A percentile compares a stretch with the other conserved stretches of the same genome.
These are phyloP conservation scores for Backusella circina DNA, from an alignment of 192 early-diverging fungal genomes.

Conservation along the genomic window DNA sequence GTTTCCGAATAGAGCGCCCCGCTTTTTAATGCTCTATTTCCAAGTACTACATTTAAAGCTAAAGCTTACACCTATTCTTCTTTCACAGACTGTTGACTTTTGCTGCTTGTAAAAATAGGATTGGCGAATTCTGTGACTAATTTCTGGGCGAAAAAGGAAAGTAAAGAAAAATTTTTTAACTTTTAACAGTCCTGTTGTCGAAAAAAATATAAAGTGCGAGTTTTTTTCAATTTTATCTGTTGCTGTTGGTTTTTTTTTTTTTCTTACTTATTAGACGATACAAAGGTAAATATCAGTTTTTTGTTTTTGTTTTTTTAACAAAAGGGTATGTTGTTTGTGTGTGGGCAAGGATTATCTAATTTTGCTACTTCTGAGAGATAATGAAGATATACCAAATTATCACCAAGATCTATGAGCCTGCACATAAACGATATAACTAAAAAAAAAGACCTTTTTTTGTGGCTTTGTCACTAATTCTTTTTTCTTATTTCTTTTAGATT, in stretches of 20 bases:
- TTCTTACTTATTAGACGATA: not conserved
- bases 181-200: not conserved
- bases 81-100: too few relatives aligned
- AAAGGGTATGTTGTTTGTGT: not conserved
- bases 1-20: not conserved
- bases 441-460: not conserved
- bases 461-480: not conserved
- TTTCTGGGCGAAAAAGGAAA: not conserved
- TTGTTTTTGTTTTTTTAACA: too few relatives aligned
- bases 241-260: not conserved
- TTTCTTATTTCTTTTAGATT: not conserved
- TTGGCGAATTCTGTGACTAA: not conserved
- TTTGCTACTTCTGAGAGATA: conserved; percentile 4
- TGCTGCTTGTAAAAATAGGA: too few relatives aligned
- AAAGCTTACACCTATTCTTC: too few relatives aligned
- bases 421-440: not conserved
- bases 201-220: not conserved
- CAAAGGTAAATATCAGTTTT: not conserved
- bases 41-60: not conserved
- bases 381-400: not conserved
- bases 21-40: not conserved
- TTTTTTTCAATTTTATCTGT: not conserved
- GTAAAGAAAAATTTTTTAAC: not conserved
- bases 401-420: not conserved
- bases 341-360: not conserved